Percentiles rank a stretch among this genome's conserved stretches.
phyloP scores from a whole-genome alignment of 192 early-diverging fungal species.

The Neocallimastix lanati region DNA sequence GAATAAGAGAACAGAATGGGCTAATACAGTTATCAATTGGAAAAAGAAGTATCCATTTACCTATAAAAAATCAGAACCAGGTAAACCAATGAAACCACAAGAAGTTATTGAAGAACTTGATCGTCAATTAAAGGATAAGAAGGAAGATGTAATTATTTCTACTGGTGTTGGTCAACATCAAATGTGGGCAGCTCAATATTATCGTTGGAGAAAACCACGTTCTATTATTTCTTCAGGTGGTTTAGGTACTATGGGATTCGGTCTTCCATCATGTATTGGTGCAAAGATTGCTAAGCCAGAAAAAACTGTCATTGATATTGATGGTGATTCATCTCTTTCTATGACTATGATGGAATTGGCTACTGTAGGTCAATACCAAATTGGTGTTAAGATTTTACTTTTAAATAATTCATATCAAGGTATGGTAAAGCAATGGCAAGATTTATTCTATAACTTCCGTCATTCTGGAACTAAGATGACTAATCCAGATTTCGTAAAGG shows the following conservation, averaged over 20 bases:
- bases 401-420: slow-evolving; percentile 99
- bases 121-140: slow-evolving; percentile 55
- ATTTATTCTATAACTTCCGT: slow-evolving; percentile 93
- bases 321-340: slow-evolving; percentile 94
- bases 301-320: slow-evolving; percentile 92
- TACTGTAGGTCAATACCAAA: slow-evolving; percentile 89
- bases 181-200: slow-evolving; percentile 98
- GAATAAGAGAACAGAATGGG: slow-evolving; percentile 58
- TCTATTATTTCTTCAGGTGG: slow-evolving; percentile 87
- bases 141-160: slow-evolving; percentile 84
- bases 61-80: slow-evolving; percentile 32
- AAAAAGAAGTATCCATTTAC: slow-evolving; percentile 84
- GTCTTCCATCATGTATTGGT: slow-evolving; percentile 87
- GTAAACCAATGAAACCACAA: slow-evolving; percentile 72
- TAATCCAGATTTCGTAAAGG: slow-evolving; percentile 96
- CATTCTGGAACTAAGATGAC: slow-evolving; percentile 86
- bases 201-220: slow-evolving; percentile 77
- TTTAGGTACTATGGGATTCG: slow-evolving; percentile 97
- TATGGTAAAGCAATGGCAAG: slow-evolving; percentile 77
- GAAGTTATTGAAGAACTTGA: slow-evolving; percentile 84
- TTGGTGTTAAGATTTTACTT: slow-evolving; percentile 88
- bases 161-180: slow-evolving; percentile 98
- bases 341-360: slow-evolving; percentile 98
- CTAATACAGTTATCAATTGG: slow-evolving; percentile 63
- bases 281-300: slow-evolving; percentile 88